phyloP scores from a whole-genome alignment of 495 filamentous ascomycete species.

The Niebla homalea region DNA sequence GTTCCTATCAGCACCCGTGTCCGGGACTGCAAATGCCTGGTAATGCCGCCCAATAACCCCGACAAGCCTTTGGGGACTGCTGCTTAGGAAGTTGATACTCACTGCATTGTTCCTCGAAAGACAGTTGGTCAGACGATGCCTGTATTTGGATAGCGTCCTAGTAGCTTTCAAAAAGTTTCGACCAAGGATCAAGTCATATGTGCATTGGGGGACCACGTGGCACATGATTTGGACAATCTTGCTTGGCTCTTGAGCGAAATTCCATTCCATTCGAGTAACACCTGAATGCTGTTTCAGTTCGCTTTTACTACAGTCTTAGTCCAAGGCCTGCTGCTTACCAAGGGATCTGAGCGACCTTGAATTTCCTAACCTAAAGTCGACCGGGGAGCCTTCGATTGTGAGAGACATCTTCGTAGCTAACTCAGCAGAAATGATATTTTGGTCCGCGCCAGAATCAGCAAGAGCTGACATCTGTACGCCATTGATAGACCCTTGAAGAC shows the following conservation, averaged over 20 bases:
- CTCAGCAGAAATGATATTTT: slow-evolving; percentile 1
- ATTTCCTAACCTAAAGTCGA: slow-evolving; percentile 1
- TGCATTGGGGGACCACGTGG: slow-evolving; percentile 9
- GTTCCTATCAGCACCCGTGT: slow-evolving; percentile 10
- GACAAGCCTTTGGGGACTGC: not conserved
- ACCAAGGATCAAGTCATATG: slow-evolving; percentile 9
- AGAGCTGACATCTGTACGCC: not conserved
- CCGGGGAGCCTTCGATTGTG: not conserved
- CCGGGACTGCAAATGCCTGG: slow-evolving; percentile 2
- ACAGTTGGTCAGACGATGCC: slow-evolving; percentile 4
- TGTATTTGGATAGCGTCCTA: slow-evolving; percentile 5
- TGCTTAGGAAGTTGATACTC: not conserved
- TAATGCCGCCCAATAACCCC: not conserved
- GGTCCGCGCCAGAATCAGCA: slow-evolving; percentile 6
- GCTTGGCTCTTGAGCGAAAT: slow-evolving; percentile 6
- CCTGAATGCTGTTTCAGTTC: not conserved
- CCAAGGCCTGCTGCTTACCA: not conserved
- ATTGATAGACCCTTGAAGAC: slow-evolving; percentile 5
- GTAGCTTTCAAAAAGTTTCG: slow-evolving; percentile 6
- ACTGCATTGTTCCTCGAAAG: not conserved
- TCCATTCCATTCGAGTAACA: slow-evolving; percentile 3
- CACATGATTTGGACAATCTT: slow-evolving; percentile 5
- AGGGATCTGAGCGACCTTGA: not conserved
- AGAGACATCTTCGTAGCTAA: not conserved
- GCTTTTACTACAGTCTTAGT: not conserved